These are phyloP conservation scores for Ceratopteris richardii DNA, from an alignment of 75 land plant species.

Conservation along the genomic window DNA sequence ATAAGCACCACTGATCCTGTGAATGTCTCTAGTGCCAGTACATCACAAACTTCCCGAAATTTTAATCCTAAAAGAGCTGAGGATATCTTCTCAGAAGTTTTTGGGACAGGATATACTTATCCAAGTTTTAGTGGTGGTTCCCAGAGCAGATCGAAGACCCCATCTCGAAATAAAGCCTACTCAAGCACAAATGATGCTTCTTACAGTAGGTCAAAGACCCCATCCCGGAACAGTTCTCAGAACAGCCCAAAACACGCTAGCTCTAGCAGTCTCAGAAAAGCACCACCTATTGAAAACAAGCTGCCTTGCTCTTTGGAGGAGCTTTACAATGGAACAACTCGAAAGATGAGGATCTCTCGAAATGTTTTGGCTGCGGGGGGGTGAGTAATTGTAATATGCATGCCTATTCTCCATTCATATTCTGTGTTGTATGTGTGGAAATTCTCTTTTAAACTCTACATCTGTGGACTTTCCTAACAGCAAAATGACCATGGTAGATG, in stretches of 20 bases:
- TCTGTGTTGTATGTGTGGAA: background rate
- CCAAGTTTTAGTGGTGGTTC: background rate
- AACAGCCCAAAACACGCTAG: conserved; percentile 9
- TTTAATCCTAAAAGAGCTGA: conserved; percentile 62
- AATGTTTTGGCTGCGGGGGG: conserved; percentile 47
- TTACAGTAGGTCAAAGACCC: background rate
- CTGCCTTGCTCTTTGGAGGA: conserved; percentile 70
- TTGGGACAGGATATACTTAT: conserved; percentile 35
- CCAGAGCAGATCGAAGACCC: background rate
- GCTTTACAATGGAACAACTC: conserved; percentile 62
- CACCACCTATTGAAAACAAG: conserved; percentile 39
- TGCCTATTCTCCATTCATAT: background rate
- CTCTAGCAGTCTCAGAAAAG: conserved; percentile 35
- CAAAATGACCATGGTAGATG: conserved; percentile 35
- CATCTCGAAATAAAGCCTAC: conserved; percentile 2
- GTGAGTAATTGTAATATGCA: conserved; percentile 23
- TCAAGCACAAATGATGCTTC: background rate
- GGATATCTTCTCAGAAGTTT: conserved; percentile 54
- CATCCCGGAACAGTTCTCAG: background rate
- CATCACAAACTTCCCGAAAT: conserved; percentile 24
- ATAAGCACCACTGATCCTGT: conserved; percentile 6
- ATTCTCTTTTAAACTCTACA: background rate
- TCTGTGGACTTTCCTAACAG: conserved; percentile 13
- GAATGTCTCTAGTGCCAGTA: background rate
- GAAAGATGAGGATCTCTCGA: conserved; percentile 85